Evolutionary conservation across 2,329 filamentous ascomycete genomes (phyloP).

Genomic region (Trichoderma sp.): DNA sequence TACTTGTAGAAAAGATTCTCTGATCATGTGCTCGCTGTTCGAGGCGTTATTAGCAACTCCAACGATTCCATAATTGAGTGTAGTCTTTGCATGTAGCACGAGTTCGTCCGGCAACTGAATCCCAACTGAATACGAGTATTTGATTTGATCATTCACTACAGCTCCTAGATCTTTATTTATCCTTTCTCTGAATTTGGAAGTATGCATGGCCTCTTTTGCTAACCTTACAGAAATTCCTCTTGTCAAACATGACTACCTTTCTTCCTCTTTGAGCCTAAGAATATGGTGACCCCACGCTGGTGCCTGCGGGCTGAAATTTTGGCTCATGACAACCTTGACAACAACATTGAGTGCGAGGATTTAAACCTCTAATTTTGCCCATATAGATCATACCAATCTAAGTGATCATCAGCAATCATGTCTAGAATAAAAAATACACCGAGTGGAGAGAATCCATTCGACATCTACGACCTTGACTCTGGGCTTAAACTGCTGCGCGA

Average conservation of each 20-base stretch:
- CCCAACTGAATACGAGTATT: rapidly evolving
- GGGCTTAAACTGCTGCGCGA: neutral
- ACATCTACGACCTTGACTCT: neutral
- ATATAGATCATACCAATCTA: too few relatives aligned
- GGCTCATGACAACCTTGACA: neutral
- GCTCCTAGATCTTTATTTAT: too few relatives aligned
- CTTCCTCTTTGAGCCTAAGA: neutral
- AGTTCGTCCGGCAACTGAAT: too few relatives aligned
- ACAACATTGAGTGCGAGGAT: neutral
- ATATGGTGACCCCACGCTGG: neutral
- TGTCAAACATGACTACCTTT: neutral
- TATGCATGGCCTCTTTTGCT: neutral
- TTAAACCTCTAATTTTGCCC: neutral
- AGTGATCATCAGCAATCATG: neutral
- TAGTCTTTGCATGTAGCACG: neutral
- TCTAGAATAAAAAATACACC: neutral
- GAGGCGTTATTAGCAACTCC: neutral
- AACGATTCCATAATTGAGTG: neutral
- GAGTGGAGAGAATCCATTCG: neutral
- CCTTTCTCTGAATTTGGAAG: neutral
- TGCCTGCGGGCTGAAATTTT: neutral
- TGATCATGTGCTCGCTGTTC: neutral
- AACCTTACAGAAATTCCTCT: neutral
- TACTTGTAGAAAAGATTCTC: neutral
- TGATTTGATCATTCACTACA: neutral